A percentile compares a stretch with the other conserved stretches of the same genome.
Conservation (phyloP, 116 monocot genomes). For the Dioscorea cayenensis region DNA sequence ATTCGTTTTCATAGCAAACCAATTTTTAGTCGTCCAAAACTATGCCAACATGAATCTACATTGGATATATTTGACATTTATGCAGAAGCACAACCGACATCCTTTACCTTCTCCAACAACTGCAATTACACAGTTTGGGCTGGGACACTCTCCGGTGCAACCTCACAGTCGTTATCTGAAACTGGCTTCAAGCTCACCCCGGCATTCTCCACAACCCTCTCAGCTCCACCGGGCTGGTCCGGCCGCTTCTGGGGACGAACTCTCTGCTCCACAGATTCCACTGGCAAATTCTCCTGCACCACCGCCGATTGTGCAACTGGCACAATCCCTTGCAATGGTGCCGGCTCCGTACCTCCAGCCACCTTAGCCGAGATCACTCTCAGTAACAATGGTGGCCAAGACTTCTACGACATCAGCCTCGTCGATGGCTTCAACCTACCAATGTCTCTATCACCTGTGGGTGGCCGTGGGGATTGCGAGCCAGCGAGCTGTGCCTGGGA, state of each 20-base stretch:
- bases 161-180: not conserved
- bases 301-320: conserved; percentile 47
- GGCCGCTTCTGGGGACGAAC: conserved; percentile 41
- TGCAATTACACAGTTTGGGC: conserved; percentile 7
- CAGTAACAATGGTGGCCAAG: conserved; percentile 29
- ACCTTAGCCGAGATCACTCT: conserved; percentile 69
- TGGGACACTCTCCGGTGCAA: conserved; percentile 4
- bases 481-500: not conserved
- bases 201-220: conserved; percentile 10
- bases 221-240: conserved; percentile 30
- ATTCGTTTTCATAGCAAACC: too few relatives aligned
- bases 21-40: too few relatives aligned
- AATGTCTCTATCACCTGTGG: conserved; percentile 18
- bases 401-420: conserved; percentile 94
- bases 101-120: conserved; percentile 6
- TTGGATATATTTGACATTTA: too few relatives aligned
- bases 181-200: conserved; percentile 39
- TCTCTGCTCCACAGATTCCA: conserved; percentile 11
- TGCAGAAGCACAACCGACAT: not conserved
- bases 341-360: conserved; percentile 42
- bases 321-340: conserved; percentile 33
- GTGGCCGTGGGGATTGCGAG: not conserved
- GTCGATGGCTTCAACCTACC: conserved; percentile 90
- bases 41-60: too few relatives aligned
- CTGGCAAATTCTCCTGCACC: conserved; percentile 25